Base-by-base conservation (phyloP, 2,329 filamentous ascomycete genomes). In the Phyllosticta capitalensis region DNA sequence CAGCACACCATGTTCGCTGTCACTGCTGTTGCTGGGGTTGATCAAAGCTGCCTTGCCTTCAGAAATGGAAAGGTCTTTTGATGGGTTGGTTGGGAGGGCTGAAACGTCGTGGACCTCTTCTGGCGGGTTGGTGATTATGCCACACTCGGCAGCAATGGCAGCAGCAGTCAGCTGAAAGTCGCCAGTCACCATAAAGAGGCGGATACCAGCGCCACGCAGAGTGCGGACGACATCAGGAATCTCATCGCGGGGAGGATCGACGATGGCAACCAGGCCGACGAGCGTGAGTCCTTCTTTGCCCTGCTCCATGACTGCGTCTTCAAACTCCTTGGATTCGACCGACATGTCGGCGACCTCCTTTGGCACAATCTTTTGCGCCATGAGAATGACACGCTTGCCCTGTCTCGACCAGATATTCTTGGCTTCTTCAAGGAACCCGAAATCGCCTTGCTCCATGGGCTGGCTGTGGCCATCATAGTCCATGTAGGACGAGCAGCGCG, bases 161-260 rank as follows among this genome's bases (percentile, higher is more conserved):
- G 84, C 79, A 0, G 88, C 88, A 0, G 88, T 92, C 17, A 90
- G 78, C 24, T 85, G 85, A 68, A 88, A 90, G 67, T 92, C 88
- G 9, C 88, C 87, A 1, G 88, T 92, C 0, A 91, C 88, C 88
- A 92, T 92, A 71, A 88, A 86, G 28, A 90, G 84, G n/a, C 85
- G 78, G 58, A 92, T 87, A 1, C 86, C 86, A 3, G 89, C 88
- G 1, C 81, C 78, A 12, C 87, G 81, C 17, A 90, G 76, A 0
- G 81, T 88, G n/a, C 76, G 74, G 26, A 85, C 75, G 0, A 84
- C 82, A 12, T 76, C 76, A 0, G 82, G 79, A 30, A 85, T 84
- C 64, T 85, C 83, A 26, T 81, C 77, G 55, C 82, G 76, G 22
- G 81, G 81, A 21, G 83, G 83, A 65, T 86, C 83, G 28, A 83